Evolutionary conservation across 805 yeast genomes (phyloP).

Genomic region (Sugiyamaella floridensis): DNA sequence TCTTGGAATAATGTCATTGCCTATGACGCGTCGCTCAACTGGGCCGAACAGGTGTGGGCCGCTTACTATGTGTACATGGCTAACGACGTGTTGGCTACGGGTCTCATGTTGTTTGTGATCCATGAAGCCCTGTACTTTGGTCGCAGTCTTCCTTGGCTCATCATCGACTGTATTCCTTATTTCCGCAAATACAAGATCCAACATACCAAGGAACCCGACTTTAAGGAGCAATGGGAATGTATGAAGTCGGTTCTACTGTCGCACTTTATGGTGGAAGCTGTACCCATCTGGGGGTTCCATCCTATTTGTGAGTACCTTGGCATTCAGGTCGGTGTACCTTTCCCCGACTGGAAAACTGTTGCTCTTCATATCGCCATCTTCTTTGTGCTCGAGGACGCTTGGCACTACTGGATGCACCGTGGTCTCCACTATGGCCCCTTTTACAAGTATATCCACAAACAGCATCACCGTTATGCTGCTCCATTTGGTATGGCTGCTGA

Average conservation of each 20-base stretch:
- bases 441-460: constrained; percentile 91
- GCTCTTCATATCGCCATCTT: constrained; percentile 62
- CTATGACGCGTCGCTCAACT: constrained; percentile 23
- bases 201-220: constrained; percentile 72
- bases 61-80: constrained; percentile 76
- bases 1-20: constrained; percentile 1
- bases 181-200: constrained; percentile 87
- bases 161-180: constrained; percentile 77
- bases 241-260: constrained; percentile 74
- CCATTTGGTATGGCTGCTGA: constrained; percentile 97
- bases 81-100: constrained; percentile 90
- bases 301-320: constrained; percentile 81
- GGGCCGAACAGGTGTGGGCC: constrained; percentile 77
- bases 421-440: constrained; percentile 75
- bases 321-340: constrained; percentile 72
- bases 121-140: constrained; percentile 92
- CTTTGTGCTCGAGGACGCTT: constrained; percentile 82
- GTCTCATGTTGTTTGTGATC: constrained; percentile 67
- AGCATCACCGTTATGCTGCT: constrained; percentile 96
- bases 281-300: constrained; percentile 97
- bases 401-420: constrained; percentile 97
- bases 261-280: constrained; percentile 87
- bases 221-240: constrained; percentile 89
- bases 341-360: constrained; percentile 61
- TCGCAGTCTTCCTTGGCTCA: constrained; percentile 86